Evolutionary conservation across 1,139 yeast genomes (phyloP).

Genomic region (Debaryomycetaceae sp.): DNA sequence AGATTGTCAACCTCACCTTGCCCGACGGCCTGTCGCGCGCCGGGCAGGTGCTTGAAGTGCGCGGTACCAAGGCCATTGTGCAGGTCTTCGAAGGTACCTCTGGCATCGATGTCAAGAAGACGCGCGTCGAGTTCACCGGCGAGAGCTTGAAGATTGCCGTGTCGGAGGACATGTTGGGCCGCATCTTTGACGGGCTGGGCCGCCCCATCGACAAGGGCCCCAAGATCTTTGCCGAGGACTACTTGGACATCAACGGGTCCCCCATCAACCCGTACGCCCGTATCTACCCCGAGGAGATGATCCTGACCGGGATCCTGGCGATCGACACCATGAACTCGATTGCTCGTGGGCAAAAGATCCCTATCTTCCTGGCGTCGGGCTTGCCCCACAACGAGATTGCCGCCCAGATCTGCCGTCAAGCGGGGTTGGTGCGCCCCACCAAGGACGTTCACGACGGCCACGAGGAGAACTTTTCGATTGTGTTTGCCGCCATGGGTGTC

Average conservation of each 20-base stretch:
- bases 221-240: slow-evolving; percentile 96
- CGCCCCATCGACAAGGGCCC: slow-evolving; percentile 98
- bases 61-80: slow-evolving; percentile 95
- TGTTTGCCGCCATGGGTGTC: slow-evolving; percentile 83
- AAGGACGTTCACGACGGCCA: slow-evolving; percentile 99
- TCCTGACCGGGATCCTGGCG: slow-evolving; percentile 96
- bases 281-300: slow-evolving; percentile 99
- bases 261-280: slow-evolving; percentile 98
- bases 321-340: slow-evolving; percentile 99
- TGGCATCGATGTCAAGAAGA: slow-evolving; percentile 96
- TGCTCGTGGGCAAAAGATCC: slow-evolving; percentile 99
- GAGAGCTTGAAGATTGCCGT: slow-evolving; percentile 89
- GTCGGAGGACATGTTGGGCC: slow-evolving; percentile 94
- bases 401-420: slow-evolving; percentile 99
- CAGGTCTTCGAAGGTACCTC: slow-evolving; percentile 99
- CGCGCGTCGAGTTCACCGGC: slow-evolving; percentile 96
- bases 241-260: slow-evolving; percentile 95
- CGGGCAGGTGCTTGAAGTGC: slow-evolving; percentile 97
- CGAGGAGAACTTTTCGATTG: slow-evolving; percentile 98
- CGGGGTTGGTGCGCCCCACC: slow-evolving; percentile 97
- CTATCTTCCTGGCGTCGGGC: slow-evolving; percentile 98
- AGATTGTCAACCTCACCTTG: slow-evolving; percentile 90
- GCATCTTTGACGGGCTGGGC: slow-evolving; percentile 98
- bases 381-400: slow-evolving; percentile 99
- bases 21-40: slow-evolving; percentile 95